Base-by-base conservation (phyloP, 805 yeast genomes). In the Candida insectorum region DNA sequence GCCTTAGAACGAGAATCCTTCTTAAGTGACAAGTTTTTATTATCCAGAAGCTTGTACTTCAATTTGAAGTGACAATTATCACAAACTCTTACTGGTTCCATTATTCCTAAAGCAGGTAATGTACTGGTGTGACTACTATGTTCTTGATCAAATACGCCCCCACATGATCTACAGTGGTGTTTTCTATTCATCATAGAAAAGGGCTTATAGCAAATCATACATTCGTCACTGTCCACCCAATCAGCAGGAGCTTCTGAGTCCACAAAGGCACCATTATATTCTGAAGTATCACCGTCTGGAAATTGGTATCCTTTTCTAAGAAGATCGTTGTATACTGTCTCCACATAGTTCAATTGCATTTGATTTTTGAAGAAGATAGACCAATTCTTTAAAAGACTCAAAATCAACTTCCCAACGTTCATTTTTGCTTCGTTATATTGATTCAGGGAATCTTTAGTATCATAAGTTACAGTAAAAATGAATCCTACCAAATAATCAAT, bases 81-180 rank as follows among this genome's bases (percentile, higher is more conserved):
- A 60, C 98, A 93, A 0, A 91, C 97, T 35, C 98, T 71, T 1
- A 91, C 97, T 0, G 94, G 86, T 34, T 83, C 86, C 43, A 77
- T 75, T 25, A 93, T 86, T 0, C 98, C 98, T 31, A 86, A 69
- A 28, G 82, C 81, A 0, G 94, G 91, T 36, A 93, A 64, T 7
- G 89, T 80, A 21, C 79, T 65, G 30, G 58, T 67, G 45, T 85
- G 77, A 2, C 81, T 65, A n/a, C 97, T 86, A 58, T 94, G 95
- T 5, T 76, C 72, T 44, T 85, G 89, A 57, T 95, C 81, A 52
- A 73, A 91, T 0, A 87, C 96, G 3, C 97, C 97, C 16, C 98
- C 98, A 62, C 98, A 93, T 33, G 95, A 83, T 33, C 98, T 73
- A 58, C 98, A 93, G 60, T 93, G 98, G 57, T 93, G 98, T 55